These are phyloP conservation scores for Starmerella floricola DNA, from an alignment of 805 yeast genomes.

Conservation along the genomic window DNA sequence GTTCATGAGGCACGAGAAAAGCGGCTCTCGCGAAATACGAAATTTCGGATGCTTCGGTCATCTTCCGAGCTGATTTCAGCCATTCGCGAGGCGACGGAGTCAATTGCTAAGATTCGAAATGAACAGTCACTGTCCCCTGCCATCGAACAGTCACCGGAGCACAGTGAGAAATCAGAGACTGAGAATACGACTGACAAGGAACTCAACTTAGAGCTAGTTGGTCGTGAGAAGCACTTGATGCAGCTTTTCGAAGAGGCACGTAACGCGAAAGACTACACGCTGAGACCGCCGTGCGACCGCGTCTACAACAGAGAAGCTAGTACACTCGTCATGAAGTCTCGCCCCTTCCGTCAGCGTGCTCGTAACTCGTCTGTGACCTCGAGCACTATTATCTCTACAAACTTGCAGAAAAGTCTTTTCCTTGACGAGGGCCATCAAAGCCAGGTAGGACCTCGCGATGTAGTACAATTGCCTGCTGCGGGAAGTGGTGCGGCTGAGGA, in stretches of 20 bases:
- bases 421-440: too few species aligned
- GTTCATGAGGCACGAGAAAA: constrained; percentile 13
- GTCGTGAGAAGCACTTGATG: constrained; percentile 1
- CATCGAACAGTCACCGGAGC: background rate
- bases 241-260: constrained; percentile 17
- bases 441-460: too few species aligned
- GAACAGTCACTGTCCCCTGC: background rate
- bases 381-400: too few species aligned
- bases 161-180: background rate
- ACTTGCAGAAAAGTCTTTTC: too few species aligned
- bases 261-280: constrained; percentile 16
- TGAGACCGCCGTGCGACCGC: constrained; percentile 14
- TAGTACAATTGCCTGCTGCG: too few species aligned
- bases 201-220: background rate
- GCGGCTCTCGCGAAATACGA: constrained; percentile 4
- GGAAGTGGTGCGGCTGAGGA: too few species aligned
- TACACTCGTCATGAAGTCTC: background rate
- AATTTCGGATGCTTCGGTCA: constrained; percentile 6
- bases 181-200: background rate
- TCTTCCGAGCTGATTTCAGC: constrained; percentile 13
- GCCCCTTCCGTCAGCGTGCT: background rate
- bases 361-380: background rate
- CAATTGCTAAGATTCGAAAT: constrained; percentile 5
- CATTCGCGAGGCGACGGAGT: constrained; percentile 8
- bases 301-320: background rate